Evolutionary conservation across 2,329 filamentous ascomycete genomes (phyloP).

Genomic region (Pyrenochaeta sp.): DNA sequence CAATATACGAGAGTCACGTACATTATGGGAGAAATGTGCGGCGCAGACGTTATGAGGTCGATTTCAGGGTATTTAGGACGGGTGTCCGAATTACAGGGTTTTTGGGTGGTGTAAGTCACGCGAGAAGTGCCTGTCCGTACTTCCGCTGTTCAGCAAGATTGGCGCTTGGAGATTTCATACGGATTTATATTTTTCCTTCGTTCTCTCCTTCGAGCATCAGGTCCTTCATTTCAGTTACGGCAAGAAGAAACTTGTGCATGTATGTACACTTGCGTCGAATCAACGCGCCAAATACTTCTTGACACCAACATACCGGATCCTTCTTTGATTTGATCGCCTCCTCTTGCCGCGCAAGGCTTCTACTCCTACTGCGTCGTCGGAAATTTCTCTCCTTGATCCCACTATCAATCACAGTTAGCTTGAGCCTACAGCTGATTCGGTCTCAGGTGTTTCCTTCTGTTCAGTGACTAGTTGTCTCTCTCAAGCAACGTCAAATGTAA

Average conservation of each 20-base stretch:
- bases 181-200: neutral
- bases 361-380: slow-evolving; percentile 6
- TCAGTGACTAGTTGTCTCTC: neutral
- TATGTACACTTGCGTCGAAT: neutral
- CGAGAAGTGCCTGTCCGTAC: neutral
- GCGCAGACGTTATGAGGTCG: neutral
- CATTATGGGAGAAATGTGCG: neutral
- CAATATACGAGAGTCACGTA: neutral
- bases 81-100: neutral
- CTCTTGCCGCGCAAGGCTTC: neutral
- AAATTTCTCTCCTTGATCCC: slow-evolving; percentile 38
- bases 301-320: neutral
- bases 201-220: neutral
- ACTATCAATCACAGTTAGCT: slow-evolving; percentile 19
- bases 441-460: neutral
- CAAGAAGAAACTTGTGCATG: neutral
- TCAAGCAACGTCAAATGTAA: neutral
- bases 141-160: neutral
- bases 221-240: neutral
- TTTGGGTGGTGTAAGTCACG: neutral
- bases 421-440: neutral
- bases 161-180: neutral
- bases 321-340: neutral
- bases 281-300: neutral
- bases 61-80: neutral